A percentile compares a stretch with the other conserved stretches of the same genome.
Evolutionary conservation across 352 stramenopile genomes (phyloP).

Genomic region (Phytopythium vexans): DNA sequence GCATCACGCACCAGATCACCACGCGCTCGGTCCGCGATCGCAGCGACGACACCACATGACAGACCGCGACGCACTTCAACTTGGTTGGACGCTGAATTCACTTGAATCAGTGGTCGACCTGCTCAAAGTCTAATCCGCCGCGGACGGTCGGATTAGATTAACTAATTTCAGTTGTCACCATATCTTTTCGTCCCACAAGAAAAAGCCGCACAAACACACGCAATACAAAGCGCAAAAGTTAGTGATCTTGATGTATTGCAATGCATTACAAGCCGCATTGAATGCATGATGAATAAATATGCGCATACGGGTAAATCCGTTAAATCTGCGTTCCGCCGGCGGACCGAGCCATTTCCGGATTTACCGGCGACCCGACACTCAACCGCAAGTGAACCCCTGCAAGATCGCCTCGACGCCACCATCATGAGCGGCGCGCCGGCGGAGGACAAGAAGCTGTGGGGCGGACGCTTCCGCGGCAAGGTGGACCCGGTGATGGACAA

Average conservation of each 20-base stretch:
- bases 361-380: background rate
- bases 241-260: background rate
- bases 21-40: background rate
- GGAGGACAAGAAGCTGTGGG: conserved; percentile 84
- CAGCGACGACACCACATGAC: background rate
- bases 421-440: conserved; percentile 27
- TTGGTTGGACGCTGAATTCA: too few relatives aligned
- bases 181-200: background rate
- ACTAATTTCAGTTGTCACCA: background rate
- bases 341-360: background rate
- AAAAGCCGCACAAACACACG: background rate
- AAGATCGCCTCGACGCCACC: too few relatives aligned
- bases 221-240: background rate
- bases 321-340: too few relatives aligned
- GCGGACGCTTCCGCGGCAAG: conserved; percentile 93
- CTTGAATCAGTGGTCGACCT: too few relatives aligned
- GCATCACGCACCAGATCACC: conserved; percentile 7
- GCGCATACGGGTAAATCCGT: too few relatives aligned
- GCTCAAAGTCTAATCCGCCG: conserved; percentile 4
- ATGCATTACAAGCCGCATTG: too few relatives aligned
- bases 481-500: conserved; percentile 97
- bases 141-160: background rate
- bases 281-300: too few relatives aligned
- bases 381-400: background rate
- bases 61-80: too few relatives aligned